Evolutionary conservation across 805 yeast species (phyloP).

Genomic region (Hagleromyces aurorensis): DNA sequence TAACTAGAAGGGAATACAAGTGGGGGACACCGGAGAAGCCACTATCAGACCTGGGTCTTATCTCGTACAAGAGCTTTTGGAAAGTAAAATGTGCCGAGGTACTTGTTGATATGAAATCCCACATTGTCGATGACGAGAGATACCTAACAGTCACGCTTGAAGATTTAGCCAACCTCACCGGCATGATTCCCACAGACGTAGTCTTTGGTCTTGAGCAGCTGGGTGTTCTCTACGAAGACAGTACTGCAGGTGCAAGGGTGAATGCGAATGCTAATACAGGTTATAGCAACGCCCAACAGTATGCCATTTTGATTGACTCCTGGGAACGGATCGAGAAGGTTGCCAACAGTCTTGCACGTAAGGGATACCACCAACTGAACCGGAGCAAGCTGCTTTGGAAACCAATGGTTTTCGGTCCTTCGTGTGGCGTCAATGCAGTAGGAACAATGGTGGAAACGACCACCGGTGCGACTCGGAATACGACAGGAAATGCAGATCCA

Average conservation of each 20-base stretch:
- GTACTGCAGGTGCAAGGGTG: constrained; percentile 1
- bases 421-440: constrained; percentile 66
- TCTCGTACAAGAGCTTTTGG: constrained; percentile 88
- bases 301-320: constrained; percentile 45
- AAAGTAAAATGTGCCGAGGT: constrained; percentile 49
- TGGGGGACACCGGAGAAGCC: constrained; percentile 96
- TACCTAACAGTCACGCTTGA: constrained; percentile 41
- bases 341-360: constrained; percentile 43
- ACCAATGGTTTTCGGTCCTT: constrained; percentile 75
- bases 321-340: constrained; percentile 33
- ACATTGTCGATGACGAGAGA: constrained; percentile 2
- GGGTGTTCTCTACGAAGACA: constrained; percentile 37
- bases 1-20: constrained; percentile 64
- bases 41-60: constrained; percentile 72
- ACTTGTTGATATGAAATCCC: constrained; percentile 15
- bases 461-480: constrained; percentile 9
- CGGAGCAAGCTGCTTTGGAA: constrained; percentile 63
- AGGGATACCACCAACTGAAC: constrained; percentile 44
- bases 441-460: constrained; percentile 29
- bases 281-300: constrained; percentile 38
- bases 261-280: constrained; percentile 48
- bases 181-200: constrained; percentile 83
- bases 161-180: constrained; percentile 60
- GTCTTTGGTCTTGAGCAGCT: constrained; percentile 79
- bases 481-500: constrained; percentile 6